Base-by-base conservation (phyloP, 2,329 filamentous ascomycete genomes). In the Gaeumannomyces sp. region DNA sequence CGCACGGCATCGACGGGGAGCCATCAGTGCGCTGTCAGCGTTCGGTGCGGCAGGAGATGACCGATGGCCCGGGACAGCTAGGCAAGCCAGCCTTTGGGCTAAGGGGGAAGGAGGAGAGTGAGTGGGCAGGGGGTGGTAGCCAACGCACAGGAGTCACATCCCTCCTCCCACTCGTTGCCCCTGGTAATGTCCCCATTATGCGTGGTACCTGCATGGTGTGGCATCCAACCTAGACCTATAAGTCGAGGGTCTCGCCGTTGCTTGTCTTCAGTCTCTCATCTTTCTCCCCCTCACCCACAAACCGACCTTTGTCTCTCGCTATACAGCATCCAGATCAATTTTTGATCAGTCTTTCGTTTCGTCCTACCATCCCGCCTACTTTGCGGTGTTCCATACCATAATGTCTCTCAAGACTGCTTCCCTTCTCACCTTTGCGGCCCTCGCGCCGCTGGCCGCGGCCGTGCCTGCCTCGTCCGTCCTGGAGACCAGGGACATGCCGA, bases 401-500 rank as follows among this genome's bases (percentile, higher is more conserved):
- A 62, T 62, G 61, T 22, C 28, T 5, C 27, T 56, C 61, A 57
- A 25, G 50, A 57, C 19, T 11, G 10, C 5, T 1, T 13, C 22
- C 16, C 27, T 62, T 11, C 16, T 31, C 38, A 28, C 33, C 53
- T n/a, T 63, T 13, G 53, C 33, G n/a, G 62, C 53, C n/a, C n/a
- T 63, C 29, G n/a, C 27, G 16, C 22, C 62, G 3, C 29, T 59
- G 53, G 29, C 31, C 27, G 13, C 8, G 6, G 62, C 53, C 27
- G 16, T 19, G 8, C 29, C 50, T 27, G 31, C 62, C 10, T 19
- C 25, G 2, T n/a, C 25, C 33, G 31, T 4, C 6, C 45, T 53
- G 22, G 38, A 22, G 25, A 7, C 62, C 2, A 25, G 57, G 28
- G 31, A 75, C 1, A 73, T 88, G 60, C 72, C 79, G 25, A 81